Evolutionary conservation across 805 yeast species (phyloP).

Genomic region (Jamesozyma rosinii): DNA sequence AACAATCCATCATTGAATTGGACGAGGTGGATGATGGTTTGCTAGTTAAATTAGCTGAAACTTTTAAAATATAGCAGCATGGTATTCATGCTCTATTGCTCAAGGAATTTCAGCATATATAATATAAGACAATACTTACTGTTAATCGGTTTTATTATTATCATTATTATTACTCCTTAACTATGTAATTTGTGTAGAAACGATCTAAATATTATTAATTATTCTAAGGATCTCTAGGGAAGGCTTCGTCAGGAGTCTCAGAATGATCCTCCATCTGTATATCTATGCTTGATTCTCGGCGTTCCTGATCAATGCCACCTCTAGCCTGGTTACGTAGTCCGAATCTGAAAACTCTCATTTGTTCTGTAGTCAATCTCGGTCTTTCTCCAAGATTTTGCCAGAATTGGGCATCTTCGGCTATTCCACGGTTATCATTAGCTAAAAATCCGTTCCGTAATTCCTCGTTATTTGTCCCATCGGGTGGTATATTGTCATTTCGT

Average conservation of each 20-base stretch:
- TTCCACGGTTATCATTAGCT: not conserved
- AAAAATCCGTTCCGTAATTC: constrained; percentile 3
- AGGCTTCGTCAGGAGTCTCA: constrained; percentile 22
- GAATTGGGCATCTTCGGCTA: constrained; percentile 2
- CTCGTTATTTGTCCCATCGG: constrained; percentile 1
- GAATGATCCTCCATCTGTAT: constrained; percentile 17
- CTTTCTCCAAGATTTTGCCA: constrained; percentile 12
- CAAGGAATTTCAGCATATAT: too few species aligned
- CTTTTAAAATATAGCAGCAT: constrained; percentile 4
- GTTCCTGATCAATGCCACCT: not conserved
- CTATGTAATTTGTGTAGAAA: too few species aligned
- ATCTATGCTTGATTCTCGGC: constrained; percentile 3
- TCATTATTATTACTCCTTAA: too few species aligned
- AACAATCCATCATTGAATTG: not conserved
- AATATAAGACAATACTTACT: too few species aligned
- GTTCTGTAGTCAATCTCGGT: constrained; percentile 17
- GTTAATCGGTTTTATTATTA: too few species aligned
- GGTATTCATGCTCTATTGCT: too few species aligned
- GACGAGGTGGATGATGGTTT: constrained; percentile 2
- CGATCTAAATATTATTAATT: too few species aligned
- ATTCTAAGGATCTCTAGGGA: constrained; percentile 2
- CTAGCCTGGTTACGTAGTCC: constrained; percentile 13
- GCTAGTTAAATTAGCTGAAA: constrained; percentile 12
- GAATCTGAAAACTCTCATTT: constrained; percentile 22
- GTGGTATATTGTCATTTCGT: constrained; percentile 8